Evolutionary conservation across 164 flowering plant species (phyloP).

Genomic region (Saururus chinensis): DNA sequence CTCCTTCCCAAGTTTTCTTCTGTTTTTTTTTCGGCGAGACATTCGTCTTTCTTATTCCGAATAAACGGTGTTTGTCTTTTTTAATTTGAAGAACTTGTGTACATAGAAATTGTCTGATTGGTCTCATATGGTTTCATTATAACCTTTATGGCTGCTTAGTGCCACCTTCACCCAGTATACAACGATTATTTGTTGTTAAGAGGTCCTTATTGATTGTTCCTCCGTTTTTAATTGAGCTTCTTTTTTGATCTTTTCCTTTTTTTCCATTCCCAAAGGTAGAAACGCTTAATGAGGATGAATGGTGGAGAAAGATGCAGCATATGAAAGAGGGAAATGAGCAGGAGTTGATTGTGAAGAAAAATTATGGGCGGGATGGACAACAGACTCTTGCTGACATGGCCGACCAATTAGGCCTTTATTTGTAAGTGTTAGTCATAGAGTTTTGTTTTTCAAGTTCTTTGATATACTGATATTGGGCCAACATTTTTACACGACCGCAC

Average conservation of each 20-base stretch:
- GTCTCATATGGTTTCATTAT: too few species aligned
- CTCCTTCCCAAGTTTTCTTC: background rate
- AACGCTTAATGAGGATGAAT: slow-evolving; percentile 61
- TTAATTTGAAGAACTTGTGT: too few species aligned
- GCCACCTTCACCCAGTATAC: too few species aligned
- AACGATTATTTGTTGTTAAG: too few species aligned
- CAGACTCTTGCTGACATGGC: slow-evolving; percentile 71
- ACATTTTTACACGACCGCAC: too few species aligned
- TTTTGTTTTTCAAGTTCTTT: background rate
- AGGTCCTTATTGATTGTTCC: too few species aligned
- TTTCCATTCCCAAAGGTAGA: slow-evolving; percentile 25
- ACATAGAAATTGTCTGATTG: too few species aligned
- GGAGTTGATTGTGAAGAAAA: slow-evolving; percentile 70
- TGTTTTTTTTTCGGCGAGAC: background rate
- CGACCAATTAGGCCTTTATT: slow-evolving; percentile 61
- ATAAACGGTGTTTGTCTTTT: too few species aligned
- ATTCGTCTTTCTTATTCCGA: too few species aligned
- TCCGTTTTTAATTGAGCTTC: too few species aligned
- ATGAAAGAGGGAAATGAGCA: slow-evolving; percentile 59
- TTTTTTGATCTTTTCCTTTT: background rate
- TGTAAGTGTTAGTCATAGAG: slow-evolving; percentile 38
- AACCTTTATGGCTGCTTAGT: too few species aligned
- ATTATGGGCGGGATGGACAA: slow-evolving; percentile 60
- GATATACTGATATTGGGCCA: background rate
- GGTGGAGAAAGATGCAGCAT: slow-evolving; percentile 73